These are phyloP conservation scores for Datisca glomerata DNA, from an alignment of 306 rosid genomes.

Conservation along the genomic window DNA sequence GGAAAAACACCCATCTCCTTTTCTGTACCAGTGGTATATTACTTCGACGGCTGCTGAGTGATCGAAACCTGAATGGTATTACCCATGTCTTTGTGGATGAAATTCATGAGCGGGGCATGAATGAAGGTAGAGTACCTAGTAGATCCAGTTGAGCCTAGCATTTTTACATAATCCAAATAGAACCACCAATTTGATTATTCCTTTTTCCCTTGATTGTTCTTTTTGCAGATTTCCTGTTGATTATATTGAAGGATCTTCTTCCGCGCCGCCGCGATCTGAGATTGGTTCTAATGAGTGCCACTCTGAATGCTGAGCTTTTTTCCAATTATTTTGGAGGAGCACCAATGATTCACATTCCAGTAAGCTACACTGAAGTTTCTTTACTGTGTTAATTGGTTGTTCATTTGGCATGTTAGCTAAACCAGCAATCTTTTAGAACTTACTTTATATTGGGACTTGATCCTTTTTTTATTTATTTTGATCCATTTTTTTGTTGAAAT, in stretches of 20 bases:
- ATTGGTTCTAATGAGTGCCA: constrained; percentile 46
- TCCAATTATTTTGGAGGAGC: constrained; percentile 46
- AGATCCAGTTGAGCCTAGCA: neutral
- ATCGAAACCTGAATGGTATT: constrained; percentile 38
- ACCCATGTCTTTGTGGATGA: constrained; percentile 56
- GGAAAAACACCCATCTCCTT: constrained; percentile 49
- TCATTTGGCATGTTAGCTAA: neutral
- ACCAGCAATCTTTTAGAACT: neutral
- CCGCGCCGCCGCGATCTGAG: constrained; percentile 42
- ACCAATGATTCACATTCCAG: constrained; percentile 46
- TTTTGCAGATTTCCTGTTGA: constrained; percentile 42
- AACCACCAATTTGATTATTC: too few species aligned
- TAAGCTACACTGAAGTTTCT: constrained; percentile 14
- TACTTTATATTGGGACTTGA: neutral
- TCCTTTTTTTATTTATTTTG: too few species aligned
- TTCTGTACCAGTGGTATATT: constrained; percentile 52
- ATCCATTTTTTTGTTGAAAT: too few species aligned
- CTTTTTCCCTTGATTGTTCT: neutral
- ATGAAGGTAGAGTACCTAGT: constrained; percentile 32
- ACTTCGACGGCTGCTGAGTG: constrained; percentile 48
- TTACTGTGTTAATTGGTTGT: neutral
- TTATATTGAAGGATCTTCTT: constrained; percentile 46
- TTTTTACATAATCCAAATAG: too few species aligned
- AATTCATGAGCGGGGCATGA: constrained; percentile 60
- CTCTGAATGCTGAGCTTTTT: constrained; percentile 52